phyloP scores from a whole-genome alignment of 306 rosid genomes.

The Dalbergia cultrata region DNA sequence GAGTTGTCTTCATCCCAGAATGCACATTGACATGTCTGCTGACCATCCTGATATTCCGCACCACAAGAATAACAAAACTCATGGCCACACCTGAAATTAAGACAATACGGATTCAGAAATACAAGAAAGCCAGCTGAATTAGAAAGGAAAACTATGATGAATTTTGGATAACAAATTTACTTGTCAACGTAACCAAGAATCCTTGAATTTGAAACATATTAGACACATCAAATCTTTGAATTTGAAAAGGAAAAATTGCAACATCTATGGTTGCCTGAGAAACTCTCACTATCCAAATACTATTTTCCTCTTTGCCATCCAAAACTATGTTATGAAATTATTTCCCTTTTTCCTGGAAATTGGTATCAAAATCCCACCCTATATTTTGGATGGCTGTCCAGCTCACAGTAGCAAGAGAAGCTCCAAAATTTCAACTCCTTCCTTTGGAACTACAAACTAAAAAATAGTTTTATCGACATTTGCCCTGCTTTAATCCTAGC shows the following conservation, averaged over 20 bases:
- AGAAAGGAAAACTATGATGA: neutral
- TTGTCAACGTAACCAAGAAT: neutral
- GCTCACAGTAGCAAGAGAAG: too few relatives aligned
- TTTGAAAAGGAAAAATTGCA: neutral
- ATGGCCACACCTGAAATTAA: slow-evolving; percentile 75
- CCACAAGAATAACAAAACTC: slow-evolving; percentile 95
- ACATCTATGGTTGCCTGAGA: neutral
- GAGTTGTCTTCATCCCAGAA: slow-evolving; percentile 81
- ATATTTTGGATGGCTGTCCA: too few relatives aligned
- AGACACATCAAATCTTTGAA: neutral
- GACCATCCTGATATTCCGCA: slow-evolving; percentile 70
- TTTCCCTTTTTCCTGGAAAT: too few relatives aligned
- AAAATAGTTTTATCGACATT: too few relatives aligned
- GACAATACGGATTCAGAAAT: neutral
- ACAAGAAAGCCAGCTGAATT: neutral
- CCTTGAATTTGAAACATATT: neutral
- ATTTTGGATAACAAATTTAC: neutral
- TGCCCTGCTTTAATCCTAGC: too few relatives aligned
- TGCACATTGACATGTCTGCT: slow-evolving; percentile 86
- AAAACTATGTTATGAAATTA: too few relatives aligned
- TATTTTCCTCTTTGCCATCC: too few relatives aligned
- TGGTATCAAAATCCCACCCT: too few relatives aligned
- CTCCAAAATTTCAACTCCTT: too few relatives aligned
- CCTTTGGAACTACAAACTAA: too few relatives aligned
- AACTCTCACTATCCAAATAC: too few relatives aligned